Evolutionary conservation across 2,329 filamentous ascomycete species (phyloP).

Genomic region (Colletotrichum gloeosporioides): DNA sequence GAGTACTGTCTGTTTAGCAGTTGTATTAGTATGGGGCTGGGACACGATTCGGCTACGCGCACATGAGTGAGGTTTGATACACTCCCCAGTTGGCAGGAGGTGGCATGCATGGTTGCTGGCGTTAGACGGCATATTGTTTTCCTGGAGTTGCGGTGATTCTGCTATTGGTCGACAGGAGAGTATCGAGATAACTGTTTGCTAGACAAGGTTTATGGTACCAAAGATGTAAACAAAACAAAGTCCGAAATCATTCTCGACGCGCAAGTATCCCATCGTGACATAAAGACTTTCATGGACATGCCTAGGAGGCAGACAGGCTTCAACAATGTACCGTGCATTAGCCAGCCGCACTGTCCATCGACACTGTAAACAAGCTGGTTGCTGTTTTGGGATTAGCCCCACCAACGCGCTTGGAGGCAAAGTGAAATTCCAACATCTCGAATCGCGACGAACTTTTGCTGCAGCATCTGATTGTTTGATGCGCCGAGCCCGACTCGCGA

Average conservation of each 20-base stretch:
- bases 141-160: constrained; percentile 5
- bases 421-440: constrained; percentile 22
- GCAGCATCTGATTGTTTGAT: neutral
- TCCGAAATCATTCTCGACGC: neutral
- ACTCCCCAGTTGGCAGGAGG: neutral
- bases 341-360: neutral
- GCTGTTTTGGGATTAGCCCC: constrained; percentile 38
- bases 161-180: neutral
- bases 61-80: constrained; percentile 3
- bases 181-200: neutral
- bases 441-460: constrained; percentile 16
- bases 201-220: neutral
- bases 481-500: constrained; percentile 9
- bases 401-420: constrained; percentile 15
- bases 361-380: constrained; percentile 34
- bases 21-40: neutral
- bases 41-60: neutral
- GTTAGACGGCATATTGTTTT: constrained; percentile 26
- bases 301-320: neutral
- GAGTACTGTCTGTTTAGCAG: constrained; percentile 8
- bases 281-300: neutral
- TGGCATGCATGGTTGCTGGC: constrained; percentile 33
- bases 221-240: neutral
- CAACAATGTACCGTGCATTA: neutral
- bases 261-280: neutral